Conservation (phyloP, 257 asterid species). For the Cruciata laevipes region DNA sequence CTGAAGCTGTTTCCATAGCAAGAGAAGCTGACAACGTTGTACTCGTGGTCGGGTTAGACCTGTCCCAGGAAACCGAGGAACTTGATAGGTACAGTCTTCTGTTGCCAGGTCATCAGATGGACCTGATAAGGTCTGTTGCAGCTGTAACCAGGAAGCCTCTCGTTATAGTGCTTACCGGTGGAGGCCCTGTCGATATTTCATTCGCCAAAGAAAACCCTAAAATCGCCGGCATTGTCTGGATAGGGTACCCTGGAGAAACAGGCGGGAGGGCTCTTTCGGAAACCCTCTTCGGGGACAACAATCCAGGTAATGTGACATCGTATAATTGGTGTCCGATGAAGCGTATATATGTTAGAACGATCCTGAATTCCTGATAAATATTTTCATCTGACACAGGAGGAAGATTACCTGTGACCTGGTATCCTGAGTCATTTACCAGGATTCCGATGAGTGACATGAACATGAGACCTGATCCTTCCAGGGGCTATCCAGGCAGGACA, state of each 20-base stretch:
- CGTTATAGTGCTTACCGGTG: conserved; percentile 75
- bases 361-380: not conserved
- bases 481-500: conserved; percentile 86
- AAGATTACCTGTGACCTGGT: conserved; percentile 80
- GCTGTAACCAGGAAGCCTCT: conserved; percentile 55
- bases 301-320: conserved; percentile 57
- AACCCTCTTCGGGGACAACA: conserved; percentile 68
- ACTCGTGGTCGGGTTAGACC: conserved; percentile 75
- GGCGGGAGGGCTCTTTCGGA: conserved; percentile 82
- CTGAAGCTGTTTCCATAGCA: conserved; percentile 53
- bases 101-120: conserved; percentile 76
- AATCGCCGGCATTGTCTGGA: conserved; percentile 79
- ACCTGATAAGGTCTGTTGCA: conserved; percentile 52
- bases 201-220: conserved; percentile 54
- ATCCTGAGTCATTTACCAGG: conserved; percentile 73
- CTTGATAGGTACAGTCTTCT: conserved; percentile 83
- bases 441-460: conserved; percentile 83
- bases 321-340: not conserved
- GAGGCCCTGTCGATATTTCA: conserved; percentile 84
- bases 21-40: conserved; percentile 58
- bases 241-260: conserved; percentile 94
- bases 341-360: not conserved
- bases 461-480: conserved; percentile 81
- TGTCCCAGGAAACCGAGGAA: conserved; percentile 84
- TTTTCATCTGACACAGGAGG: conserved; percentile 45